Conservation (phyloP, 2,329 filamentous ascomycete genomes). For the Neonectria coccinea region DNA sequence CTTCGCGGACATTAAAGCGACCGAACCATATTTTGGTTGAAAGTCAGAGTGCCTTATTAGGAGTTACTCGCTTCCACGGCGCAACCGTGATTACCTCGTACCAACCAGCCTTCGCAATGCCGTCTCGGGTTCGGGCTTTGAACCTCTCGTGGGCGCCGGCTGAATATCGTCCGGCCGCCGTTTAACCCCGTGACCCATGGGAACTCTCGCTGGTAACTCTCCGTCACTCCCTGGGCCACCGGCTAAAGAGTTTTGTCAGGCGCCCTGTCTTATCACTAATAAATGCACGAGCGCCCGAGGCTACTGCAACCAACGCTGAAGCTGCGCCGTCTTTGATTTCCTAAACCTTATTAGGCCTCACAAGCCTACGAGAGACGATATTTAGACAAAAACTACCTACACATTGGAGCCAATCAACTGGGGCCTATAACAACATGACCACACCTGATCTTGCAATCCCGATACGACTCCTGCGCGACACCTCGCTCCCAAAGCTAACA, state of each 20-base stretch:
- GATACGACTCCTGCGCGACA: conserved; percentile 43
- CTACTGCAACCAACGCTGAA: conserved; percentile 9
- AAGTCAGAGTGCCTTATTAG: not conserved
- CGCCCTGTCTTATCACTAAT: conserved; percentile 10
- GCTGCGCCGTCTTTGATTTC: conserved; percentile 24
- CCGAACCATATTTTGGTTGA: not conserved
- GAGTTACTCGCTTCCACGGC: not conserved
- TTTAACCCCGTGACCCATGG: conserved; percentile 1
- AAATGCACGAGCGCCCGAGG: conserved; percentile 5
- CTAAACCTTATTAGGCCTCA: conserved; percentile 31
- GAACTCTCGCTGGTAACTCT: conserved; percentile 19
- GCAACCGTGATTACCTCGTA: conserved; percentile 4
- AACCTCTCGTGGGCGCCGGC: not conserved
- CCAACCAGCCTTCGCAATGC: not conserved
- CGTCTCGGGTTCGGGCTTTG: not conserved
- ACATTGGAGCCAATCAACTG: conserved; percentile 31
- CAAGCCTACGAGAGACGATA: conserved; percentile 31
- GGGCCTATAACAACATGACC: conserved; percentile 36
- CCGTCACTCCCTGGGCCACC: conserved; percentile 9
- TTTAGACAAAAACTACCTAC: conserved; percentile 39
- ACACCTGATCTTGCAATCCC: conserved; percentile 30
- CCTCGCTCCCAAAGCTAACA: conserved; percentile 45
- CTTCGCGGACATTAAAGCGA: not conserved
- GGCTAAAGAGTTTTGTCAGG: conserved; percentile 26
- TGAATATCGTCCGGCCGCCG: conserved; percentile 5